These are phyloP conservation scores for Spiromastix sp. DNA, from an alignment of 2,329 filamentous ascomycete species.

Conservation along the genomic window DNA sequence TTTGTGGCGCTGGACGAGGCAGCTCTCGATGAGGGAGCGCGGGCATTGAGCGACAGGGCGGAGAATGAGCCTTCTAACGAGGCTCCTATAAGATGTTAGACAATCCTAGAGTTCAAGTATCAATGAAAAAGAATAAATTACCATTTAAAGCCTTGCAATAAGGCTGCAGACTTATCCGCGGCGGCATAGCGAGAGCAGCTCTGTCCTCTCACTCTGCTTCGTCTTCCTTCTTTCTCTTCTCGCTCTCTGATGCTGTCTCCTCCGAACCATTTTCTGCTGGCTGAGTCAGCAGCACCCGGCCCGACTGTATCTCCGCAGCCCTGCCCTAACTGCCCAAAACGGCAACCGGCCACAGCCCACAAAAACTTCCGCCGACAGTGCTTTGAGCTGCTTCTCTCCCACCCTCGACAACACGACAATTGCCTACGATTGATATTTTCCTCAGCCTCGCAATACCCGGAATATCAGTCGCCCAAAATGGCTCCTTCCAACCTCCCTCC, in stretches of 20 bases:
- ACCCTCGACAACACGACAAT: background rate
- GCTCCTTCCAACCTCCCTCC: constrained; percentile 88
- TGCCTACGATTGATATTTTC: constrained; percentile 36
- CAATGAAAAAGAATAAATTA: constrained; percentile 31
- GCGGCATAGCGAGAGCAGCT: constrained; percentile 49
- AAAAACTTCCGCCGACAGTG: constrained; percentile 1
- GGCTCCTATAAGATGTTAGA: constrained; percentile 7
- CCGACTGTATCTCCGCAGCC: background rate
- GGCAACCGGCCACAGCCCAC: constrained; percentile 7
- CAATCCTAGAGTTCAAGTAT: constrained; percentile 1
- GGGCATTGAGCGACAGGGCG: constrained; percentile 44
- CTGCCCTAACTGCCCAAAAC: constrained; percentile 11
- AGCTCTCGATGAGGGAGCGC: constrained; percentile 48
- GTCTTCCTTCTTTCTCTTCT: constrained; percentile 1
- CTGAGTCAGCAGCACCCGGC: constrained; percentile 3
- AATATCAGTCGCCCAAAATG: constrained; percentile 63
- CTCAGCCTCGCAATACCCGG: constrained; percentile 22
- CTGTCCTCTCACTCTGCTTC: constrained; percentile 17
- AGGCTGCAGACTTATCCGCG: constrained; percentile 52
- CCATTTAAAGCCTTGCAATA: constrained; percentile 51
- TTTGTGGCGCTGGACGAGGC: constrained; percentile 41
- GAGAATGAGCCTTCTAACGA: constrained; percentile 33
- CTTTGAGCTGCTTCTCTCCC: too few species aligned
- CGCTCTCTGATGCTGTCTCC: background rate
- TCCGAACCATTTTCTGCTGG: background rate